Evolutionary conservation across 257 asterid species (phyloP).

Genomic region (Ilex asprella): DNA sequence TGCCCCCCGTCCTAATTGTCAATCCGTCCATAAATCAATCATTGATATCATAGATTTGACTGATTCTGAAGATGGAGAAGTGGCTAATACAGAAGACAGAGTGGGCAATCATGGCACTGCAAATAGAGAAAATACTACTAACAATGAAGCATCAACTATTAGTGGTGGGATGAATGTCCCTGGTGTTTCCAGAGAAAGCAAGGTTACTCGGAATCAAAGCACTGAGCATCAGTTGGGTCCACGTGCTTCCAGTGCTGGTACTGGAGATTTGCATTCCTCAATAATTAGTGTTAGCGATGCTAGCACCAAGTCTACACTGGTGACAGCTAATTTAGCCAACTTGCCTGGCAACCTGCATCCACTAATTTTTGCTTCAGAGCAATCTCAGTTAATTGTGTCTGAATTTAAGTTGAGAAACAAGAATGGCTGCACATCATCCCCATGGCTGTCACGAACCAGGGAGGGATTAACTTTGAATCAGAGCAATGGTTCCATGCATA

Average conservation of each 20-base stretch:
- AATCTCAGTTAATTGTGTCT: constrained; percentile 22
- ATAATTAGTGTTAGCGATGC: background rate
- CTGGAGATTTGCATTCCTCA: constrained; percentile 7
- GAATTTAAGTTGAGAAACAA: constrained; percentile 43
- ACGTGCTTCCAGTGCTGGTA: background rate
- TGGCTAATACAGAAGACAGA: constrained; percentile 1
- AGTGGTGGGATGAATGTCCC: background rate
- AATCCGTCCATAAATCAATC: constrained; percentile 16
- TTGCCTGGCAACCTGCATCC: constrained; percentile 32
- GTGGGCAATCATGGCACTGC: constrained; percentile 1
- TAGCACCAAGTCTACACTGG: background rate
- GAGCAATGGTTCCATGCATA: background rate
- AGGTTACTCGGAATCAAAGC: background rate
- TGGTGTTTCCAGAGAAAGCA: constrained; percentile 1
- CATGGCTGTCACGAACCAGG: background rate
- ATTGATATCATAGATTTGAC: constrained; percentile 17
- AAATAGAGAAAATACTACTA: constrained; percentile 8
- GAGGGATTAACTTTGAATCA: background rate
- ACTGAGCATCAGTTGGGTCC: background rate
- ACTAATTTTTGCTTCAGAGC: constrained; percentile 65
- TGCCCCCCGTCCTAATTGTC: constrained; percentile 18
- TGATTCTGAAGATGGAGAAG: constrained; percentile 16
- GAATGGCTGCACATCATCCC: constrained; percentile 20
- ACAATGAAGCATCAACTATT: background rate
- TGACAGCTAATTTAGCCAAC: constrained; percentile 6